Conservation (phyloP, 306 rosid species). For the Acacia crassicarpa region DNA sequence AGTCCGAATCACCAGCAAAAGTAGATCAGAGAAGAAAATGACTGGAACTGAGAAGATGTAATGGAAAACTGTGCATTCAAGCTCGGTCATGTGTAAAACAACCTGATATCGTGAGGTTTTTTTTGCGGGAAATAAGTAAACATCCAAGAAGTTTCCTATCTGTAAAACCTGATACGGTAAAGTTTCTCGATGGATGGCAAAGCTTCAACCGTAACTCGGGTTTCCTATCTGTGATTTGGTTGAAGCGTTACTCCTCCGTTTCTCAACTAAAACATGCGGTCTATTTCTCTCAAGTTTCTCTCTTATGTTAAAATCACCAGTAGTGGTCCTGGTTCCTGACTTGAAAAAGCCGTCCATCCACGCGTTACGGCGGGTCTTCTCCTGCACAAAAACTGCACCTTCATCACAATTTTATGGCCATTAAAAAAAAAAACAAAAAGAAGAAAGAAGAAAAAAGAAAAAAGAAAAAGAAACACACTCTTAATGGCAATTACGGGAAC, state of each 20-base stretch:
- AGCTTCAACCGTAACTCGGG: no score
- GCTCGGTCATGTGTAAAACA: no score
- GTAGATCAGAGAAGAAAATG: neutral
- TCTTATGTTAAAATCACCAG: neutral
- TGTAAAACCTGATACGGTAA: no score
- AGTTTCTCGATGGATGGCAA: no score
- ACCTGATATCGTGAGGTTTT: no score
- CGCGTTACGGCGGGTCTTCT: conserved; percentile 28
- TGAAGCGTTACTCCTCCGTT: no score
- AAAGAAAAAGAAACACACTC: no score
- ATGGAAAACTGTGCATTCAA: no score
- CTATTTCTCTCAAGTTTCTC: neutral
- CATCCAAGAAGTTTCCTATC: neutral
- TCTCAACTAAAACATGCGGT: neutral
- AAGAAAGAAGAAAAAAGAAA: no score
- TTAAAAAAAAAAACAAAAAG: no score
- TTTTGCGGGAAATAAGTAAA: neutral
- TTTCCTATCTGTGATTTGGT: no score
- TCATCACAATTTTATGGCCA: neutral
- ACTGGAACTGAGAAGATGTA: neutral
- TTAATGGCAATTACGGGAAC: no score
- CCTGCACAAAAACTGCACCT: conserved; percentile 37
- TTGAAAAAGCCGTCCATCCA: conserved; percentile 29
- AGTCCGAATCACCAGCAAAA: neutral
- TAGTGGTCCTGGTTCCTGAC: conserved; percentile 1